Base-by-base conservation (phyloP, 331 rosid species). In the Rhamnella rubrinervis region DNA sequence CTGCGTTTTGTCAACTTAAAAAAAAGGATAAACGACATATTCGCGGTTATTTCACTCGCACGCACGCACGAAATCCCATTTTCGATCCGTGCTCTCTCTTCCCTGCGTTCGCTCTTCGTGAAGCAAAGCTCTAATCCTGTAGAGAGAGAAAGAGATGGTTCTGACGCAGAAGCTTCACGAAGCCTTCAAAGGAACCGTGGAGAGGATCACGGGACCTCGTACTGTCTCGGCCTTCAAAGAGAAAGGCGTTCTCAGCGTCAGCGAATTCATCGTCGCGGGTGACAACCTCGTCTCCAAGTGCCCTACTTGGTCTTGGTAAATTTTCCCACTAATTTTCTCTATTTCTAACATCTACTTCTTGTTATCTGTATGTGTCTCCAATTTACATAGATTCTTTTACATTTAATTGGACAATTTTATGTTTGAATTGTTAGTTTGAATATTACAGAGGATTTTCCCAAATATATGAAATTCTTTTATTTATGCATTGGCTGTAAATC, bases 261-360 rank as follows among this genome's bases (percentile, higher is more conserved):
- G 85, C 77, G 97, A 93, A 79, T 93, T 91, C 80, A 38, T 93
- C 59, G 50, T 69, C 65, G 93, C 98, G 68, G 97, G 97, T 55
- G 98, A 93, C 59, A 93, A 87, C 71, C 98, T 91, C 83, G 98
- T 93, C 37, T 86, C 98, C 77, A 93, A 93, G 77, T 93, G 98
- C 81, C 97, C 95, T 68, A 93, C 98, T 60, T 93, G 98, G 98
- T 93, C 98, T 17, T 93, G 97, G 98, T 93, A 84, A 4, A 40
- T 56, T 26, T 67, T 28, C 17, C 26, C 15, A 1, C 1, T 12
- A 8, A 23, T n/a, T 9, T 20, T 11, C 37, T 65, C 35, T 5
- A 53, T 64, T 47, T 15, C 7, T 67, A 11, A 21, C 46, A 10
- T 15, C 23, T 8, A 16, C 40, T 35, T 58, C 46, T 40, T 40